phyloP scores from a whole-genome alignment of 192 early-diverging fungal genomes.

The Coemansia sp. region DNA sequence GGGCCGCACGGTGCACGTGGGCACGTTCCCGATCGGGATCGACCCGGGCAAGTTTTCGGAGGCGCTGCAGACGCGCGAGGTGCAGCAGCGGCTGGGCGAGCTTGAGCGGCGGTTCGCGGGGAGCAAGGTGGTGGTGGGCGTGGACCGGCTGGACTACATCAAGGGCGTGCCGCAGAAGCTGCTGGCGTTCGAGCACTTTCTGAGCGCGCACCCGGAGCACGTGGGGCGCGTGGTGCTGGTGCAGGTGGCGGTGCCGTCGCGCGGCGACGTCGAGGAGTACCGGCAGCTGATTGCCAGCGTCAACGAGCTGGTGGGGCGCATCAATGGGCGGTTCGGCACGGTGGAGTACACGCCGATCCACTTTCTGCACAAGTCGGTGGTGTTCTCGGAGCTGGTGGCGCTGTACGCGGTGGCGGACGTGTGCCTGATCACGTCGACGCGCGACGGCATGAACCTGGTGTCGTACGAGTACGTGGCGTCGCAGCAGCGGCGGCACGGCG shows the following conservation, averaged over 20 bases:
- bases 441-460: constrained; percentile 99
- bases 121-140: constrained; percentile 88
- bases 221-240: constrained; percentile 92
- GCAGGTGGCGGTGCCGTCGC: constrained; percentile 96
- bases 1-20: constrained; percentile 89
- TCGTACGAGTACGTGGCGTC: constrained; percentile 98
- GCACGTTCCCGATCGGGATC: constrained; percentile 99
- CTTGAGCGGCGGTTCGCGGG: constrained; percentile 84
- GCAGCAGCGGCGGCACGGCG: constrained; percentile 88
- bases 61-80: constrained; percentile 64
- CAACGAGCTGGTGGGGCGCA: constrained; percentile 95
- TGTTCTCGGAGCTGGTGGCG: constrained; percentile 91
- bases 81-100: constrained; percentile 70
- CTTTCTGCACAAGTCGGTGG: constrained; percentile 95
- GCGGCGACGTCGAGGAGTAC: constrained; percentile 98
- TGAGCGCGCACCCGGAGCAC: constrained; percentile 84
- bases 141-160: constrained; percentile 99
- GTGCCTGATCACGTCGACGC: constrained; percentile 94
- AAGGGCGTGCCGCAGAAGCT: constrained; percentile 99
- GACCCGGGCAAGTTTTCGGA: constrained; percentile 92
- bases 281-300: constrained; percentile 88
- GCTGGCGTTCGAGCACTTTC: constrained; percentile 90
- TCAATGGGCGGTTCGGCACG: constrained; percentile 93
- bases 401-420: constrained; percentile 96
- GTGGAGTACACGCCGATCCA: constrained; percentile 98